Evolutionary conservation across 2,329 filamentous ascomycete species (phyloP), one percentile per base, ranked within the genome.

Genomic region (Cordyceps militaris): DNA sequence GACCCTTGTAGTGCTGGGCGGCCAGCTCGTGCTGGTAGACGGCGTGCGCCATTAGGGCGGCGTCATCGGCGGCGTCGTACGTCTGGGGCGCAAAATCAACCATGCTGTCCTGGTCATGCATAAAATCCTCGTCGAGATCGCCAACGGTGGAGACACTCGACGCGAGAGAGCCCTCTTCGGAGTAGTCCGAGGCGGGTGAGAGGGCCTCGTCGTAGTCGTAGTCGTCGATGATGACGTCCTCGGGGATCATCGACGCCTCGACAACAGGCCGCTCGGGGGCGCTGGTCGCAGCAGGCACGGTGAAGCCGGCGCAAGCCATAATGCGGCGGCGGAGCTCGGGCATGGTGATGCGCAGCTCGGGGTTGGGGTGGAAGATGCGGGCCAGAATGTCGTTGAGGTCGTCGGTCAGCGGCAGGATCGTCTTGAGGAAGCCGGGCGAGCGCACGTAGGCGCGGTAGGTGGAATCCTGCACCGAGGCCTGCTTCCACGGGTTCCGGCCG

Each of bases 401-500:
- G 69, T 89, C 81, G 57, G 94, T 92, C 67, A 99, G 76, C 23
- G 94, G 93, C 58, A 99, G 81, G 66, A 99, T 99, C 61, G 91
- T 89, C 78, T 91, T 88, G 63, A 99, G 78, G 72, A 97, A 99
- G 69, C 88, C 86, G 61, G 85, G 84, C 69, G 91, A 91, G 77
- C 87, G 87, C 65, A 89, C 82, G 75, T 89, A 97, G 56, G 92
- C 92, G 67, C 88, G 85, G 81, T 97, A 99, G 47, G 94, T 97
- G 63, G 91, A 91, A 73, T 99, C 94, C 72, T 96, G 91, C 65
- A 85, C 79, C 13, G 91, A 96, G 61, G 94, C 94, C 71, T 94
- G 88, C 77, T 97, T 97, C 94, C 94, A 99, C 60, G 94, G 94
- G 75, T 99, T 99, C 71, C 94, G 91, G 69, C 94, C 94, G 76